Evolutionary conservation across 257 asterid genomes (phyloP), one percentile per base, ranked within the genome.

Genomic region (Penstemon davidsonii): DNA sequence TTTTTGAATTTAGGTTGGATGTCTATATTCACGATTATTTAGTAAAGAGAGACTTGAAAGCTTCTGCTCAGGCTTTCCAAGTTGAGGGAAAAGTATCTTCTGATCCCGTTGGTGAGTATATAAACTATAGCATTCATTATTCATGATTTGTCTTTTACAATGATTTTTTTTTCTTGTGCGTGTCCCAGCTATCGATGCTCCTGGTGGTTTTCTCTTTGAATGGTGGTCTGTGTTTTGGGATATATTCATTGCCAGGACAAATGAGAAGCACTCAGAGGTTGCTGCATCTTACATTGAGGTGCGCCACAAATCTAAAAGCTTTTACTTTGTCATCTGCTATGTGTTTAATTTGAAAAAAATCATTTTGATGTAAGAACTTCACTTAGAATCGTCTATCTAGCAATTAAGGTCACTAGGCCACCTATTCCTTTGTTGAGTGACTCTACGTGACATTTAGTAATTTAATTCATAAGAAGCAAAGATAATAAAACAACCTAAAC

Each of bases 211-310:
- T 80, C 90, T 94, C 43, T 94, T 94, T 33, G 99, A 94, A 68
- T 94, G 99, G 98, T 94, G 99, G 99, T 94, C 99, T 0, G 99
- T 94, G 38, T 94, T 94, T 69, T 94, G 99, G 99, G 99, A 94
- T 80, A 94, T 94, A 75, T 94, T 94, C 51, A 94, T 94, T 63
- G 99, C 98, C 36, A 79, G 99, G 88, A 94, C 97, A 44, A 94
- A 94, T 72, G 99, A 94, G 75, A 94, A 94, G 84, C 99, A 94
- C 75, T 94, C 99, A 3, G 99, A 94, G 64, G 96, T 94, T 71
- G 98, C 99, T 71, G 98, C 98, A 4, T 91, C 99, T n/a, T 94
- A 94, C 73, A 94, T 94, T 25, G 99, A 94, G 99, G 99, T 94
- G 66, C 39, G 82, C 74, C 55, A 43, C 47, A 13, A 44, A 13